A percentile compares a stretch with the other conserved stretches of the same genome.
These are phyloP conservation scores for Plasmodium cynomolgi DNA, from an alignment of 169 alveolate genomes.

Conservation along the genomic window DNA sequence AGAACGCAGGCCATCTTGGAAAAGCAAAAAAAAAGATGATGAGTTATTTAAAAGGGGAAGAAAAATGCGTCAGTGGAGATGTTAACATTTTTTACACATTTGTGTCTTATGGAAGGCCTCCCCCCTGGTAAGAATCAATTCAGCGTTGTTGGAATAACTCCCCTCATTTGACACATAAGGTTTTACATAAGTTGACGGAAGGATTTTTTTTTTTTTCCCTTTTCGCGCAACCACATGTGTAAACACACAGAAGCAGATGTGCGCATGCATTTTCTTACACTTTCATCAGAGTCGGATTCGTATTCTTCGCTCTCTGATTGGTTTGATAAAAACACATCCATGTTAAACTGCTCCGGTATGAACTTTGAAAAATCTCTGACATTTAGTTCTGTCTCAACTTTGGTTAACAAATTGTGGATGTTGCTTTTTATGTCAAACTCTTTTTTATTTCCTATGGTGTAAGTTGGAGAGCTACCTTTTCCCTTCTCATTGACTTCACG, in stretches of 20 bases:
- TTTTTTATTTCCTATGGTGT: conserved; percentile 1
- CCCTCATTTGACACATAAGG: neutral
- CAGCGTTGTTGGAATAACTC: neutral
- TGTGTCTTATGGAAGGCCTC: neutral
- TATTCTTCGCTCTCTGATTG: neutral
- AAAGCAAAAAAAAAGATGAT: neutral
- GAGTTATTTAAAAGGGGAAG: neutral
- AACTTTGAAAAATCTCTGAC: conserved; percentile 15
- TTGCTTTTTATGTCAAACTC: conserved; percentile 27
- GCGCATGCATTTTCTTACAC: conserved; percentile 1
- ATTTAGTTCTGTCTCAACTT: conserved; percentile 20
- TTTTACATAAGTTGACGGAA: neutral
- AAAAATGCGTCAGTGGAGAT: neutral
- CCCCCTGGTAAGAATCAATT: neutral
- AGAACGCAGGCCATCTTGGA: conserved; percentile 21
- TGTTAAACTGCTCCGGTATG: conserved; percentile 48
- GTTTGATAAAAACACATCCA: conserved; percentile 18
- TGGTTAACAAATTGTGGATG: conserved; percentile 14
- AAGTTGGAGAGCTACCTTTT: neutral
- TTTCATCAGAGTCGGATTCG: conserved; percentile 1
- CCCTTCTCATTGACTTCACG: neutral
- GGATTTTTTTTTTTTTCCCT: neutral
- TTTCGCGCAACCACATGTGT: neutral
- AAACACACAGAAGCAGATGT: neutral
- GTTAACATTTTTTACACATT: neutral